Evolutionary conservation across 2,329 filamentous ascomycete genomes (phyloP).

Genomic region (Cephalotrichum gorgonifer): DNA sequence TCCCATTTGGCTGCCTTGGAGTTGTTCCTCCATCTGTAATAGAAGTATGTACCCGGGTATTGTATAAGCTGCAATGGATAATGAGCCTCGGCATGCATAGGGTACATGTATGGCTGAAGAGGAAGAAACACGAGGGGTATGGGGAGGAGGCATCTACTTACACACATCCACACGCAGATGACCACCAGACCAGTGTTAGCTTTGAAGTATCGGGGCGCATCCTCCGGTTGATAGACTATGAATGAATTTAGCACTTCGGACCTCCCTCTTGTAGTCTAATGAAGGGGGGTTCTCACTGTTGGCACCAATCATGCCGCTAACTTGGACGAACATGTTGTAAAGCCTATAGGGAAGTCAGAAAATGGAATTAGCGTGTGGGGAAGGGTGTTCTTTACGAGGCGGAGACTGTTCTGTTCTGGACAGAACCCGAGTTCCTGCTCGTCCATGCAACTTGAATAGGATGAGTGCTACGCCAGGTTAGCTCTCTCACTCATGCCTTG

Average conservation of each 20-base stretch:
- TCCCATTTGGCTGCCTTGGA: conserved; percentile 7
- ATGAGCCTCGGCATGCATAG: no score
- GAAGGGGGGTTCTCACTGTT: conserved; percentile 23
- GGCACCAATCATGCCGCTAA: conserved; percentile 27
- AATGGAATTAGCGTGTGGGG: background rate
- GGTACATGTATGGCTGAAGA: no score
- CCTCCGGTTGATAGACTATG: conserved; percentile 22
- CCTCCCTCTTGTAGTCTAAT: background rate
- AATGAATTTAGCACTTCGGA: conserved; percentile 7
- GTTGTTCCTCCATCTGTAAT: conserved; percentile 27
- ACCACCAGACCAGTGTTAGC: conserved; percentile 25
- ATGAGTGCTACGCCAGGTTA: conserved; percentile 22
- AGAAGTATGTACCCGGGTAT: conserved; percentile 25
- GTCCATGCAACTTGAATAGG: conserved; percentile 48
- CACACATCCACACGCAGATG: conserved; percentile 26
- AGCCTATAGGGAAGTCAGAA: conserved; percentile 27
- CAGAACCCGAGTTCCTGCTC: conserved; percentile 45
- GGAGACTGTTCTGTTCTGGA: conserved; percentile 45
- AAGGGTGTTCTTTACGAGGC: conserved; percentile 17
- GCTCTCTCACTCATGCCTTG: background rate
- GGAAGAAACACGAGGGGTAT: no score
- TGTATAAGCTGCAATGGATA: conserved; percentile 18
- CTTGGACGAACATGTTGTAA: conserved; percentile 39
- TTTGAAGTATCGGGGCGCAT: conserved; percentile 24
- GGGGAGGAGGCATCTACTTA: conserved; percentile 15